Evolutionary conservation across 768 basidiomycete genomes (phyloP), one percentile per base, ranked within the genome.

Genomic region (Suillus americanus): DNA sequence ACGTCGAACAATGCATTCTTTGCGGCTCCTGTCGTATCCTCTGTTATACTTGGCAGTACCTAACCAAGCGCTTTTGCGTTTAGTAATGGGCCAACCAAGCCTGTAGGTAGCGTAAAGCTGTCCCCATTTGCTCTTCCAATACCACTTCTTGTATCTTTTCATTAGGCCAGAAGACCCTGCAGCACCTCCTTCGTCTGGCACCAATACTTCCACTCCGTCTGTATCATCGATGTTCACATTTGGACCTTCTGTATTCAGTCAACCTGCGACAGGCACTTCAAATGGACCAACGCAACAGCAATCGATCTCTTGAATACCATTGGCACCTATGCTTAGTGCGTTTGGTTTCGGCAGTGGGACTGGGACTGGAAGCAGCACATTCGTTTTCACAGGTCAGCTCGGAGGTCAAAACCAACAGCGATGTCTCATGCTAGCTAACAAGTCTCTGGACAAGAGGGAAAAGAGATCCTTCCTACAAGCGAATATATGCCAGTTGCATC

Each of bases 341-440:
- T 76, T 80, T 66, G 77, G 76, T 37, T 79, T 80, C 66, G 75
- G 75, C 3, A 38, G 50, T 30, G 30, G 30, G 2, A 30, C 30
- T 30, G 30, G 45, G 16, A 35, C 70, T 7, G 60, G 64, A 46
- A 63, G 54, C 60, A 37, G 28, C 9, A 23, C 63, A 60, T 71
- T 62, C 30, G n/a, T 57, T 13, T 65, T 71, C 63, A 65, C 66
- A 23, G 35, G 55, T 38, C 62, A 67, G 18, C 62, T 45, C 3
- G 51, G 66, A 38, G 54, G 71, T 30, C 75, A 76, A 54, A 76
- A 70, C 41, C 30, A 30, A 30, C 30, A 30, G 30, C 30, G 5
- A 30, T 30, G 30, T 2, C 30, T 30, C 30, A 4, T 30, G 1
- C 30, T 37, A 37, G 1, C 30, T 37, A 37, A 37, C 37, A 10